phyloP scores from a whole-genome alignment of 139 green algal genomes.

The Haematococcus lacustris region DNA sequence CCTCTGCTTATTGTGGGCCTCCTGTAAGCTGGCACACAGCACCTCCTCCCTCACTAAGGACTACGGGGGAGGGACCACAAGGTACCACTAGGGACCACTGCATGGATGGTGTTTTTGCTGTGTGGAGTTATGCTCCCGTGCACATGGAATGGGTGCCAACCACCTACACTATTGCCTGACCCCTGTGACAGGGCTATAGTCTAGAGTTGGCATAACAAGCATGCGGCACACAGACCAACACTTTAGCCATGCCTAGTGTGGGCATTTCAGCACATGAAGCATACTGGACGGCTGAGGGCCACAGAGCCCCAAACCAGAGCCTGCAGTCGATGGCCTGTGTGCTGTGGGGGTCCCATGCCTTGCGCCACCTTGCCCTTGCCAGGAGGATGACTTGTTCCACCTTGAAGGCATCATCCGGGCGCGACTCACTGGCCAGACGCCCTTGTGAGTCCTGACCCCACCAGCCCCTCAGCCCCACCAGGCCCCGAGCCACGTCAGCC shows the following conservation, averaged over 20 bases:
- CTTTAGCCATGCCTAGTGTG: background rate
- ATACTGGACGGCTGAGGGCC: background rate
- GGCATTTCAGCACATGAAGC: background rate
- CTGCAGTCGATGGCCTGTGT: background rate
- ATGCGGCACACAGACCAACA: background rate
- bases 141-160: no score
- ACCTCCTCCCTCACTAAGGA: no score
- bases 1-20: no score
- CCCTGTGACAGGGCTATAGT: no score
- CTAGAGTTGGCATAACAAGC: background rate
- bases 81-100: no score
- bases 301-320: background rate
- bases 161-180: no score
- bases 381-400: slow-evolving; percentile 26
- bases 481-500: background rate
- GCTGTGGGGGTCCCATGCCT: background rate
- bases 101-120: background rate
- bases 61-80: no score
- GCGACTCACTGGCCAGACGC: slow-evolving; percentile 12
- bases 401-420: slow-evolving; percentile 25
- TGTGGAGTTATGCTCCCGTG: background rate
- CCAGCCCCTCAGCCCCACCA: background rate
- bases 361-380: background rate
- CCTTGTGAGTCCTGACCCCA: background rate
- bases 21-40: no score